These are phyloP conservation scores for Apiotrichum brassicae DNA, from an alignment of 1,284 basidiomycete genomes.

Conservation along the genomic window DNA sequence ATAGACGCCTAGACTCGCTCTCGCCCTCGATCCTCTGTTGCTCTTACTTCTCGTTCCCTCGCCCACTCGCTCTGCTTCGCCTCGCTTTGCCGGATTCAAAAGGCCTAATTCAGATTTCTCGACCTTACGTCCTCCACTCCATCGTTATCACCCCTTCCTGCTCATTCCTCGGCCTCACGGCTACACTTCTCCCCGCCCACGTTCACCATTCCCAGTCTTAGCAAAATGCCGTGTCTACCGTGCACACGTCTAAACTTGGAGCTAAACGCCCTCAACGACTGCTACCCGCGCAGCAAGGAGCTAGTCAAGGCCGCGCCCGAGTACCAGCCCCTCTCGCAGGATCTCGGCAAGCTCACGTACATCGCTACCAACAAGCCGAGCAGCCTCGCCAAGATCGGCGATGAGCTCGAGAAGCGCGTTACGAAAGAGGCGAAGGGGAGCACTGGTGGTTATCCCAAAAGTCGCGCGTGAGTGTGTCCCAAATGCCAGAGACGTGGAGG, in stretches of 20 bases:
- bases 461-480: constrained; percentile 64
- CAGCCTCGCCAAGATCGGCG: constrained; percentile 78
- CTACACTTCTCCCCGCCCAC: not conserved
- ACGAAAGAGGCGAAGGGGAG: constrained; percentile 63
- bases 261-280: constrained; percentile 65
- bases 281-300: constrained; percentile 79
- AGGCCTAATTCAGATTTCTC: too few species aligned
- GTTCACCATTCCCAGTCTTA: not conserved
- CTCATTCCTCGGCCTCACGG: too few species aligned
- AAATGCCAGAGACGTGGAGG: too few species aligned
- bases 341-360: constrained; percentile 84
- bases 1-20: too few species aligned
- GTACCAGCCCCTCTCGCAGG: constrained; percentile 79
- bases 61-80: too few species aligned
- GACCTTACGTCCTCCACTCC: too few species aligned
- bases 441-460: constrained; percentile 64
- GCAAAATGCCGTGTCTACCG: constrained; percentile 29
- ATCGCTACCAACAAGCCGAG: constrained; percentile 85
- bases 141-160: not conserved
- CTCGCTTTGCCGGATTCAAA: too few species aligned
- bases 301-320: constrained; percentile 61
- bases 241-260: constrained; percentile 33
- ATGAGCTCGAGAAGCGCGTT: constrained; percentile 74
- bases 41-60: too few species aligned
- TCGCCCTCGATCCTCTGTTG: too few species aligned